Evolutionary conservation across 2,329 filamentous ascomycete species (phyloP), one percentile per base, ranked within the genome.

Genomic region (Apiospora pterosperma): DNA sequence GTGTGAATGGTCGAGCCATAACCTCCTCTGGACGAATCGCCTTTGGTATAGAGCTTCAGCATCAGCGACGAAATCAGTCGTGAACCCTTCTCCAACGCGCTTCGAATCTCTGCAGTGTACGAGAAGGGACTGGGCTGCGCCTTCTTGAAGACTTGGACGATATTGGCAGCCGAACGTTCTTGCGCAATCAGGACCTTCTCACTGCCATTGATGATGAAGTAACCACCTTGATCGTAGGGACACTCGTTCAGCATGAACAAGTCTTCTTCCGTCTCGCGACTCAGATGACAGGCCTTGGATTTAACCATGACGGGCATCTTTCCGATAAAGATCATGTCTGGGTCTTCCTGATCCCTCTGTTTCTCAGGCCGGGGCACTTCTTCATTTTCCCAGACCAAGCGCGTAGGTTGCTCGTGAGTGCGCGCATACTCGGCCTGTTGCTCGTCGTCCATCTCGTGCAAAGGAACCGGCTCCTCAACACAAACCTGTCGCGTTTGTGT

Each of bases 81-180:
- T 0, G 95, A 97, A 16, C 96, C 96, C 78, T 97, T 97, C 78
- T 99, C 96, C 10, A 98, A 88, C 1, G 96, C 95, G 78, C 94
- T 97, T 79, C 96, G 88, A 72, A 99, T 97, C 79, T 99, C 96
- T 14, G 96, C 96, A 28, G 95, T 91, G 77, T 96, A 97, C 1
- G 93, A 94, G 68, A 93, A 97, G 11, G 93, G 92, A 69, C 92
- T 95, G n/a, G 93, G 93, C 71, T 90, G 87, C 0, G 95, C 93
- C 82, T 99, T 99, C 81, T 97, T 95, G 87, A 99, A 99, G 34
- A 99, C 95, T 79, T 99, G 96, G 5, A 99, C 96, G 65, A 98
- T 99, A 75, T 99, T 99, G 75, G 95, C 96, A 44, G 96, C 96
- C 76, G 94, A 97, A 67, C 96, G 91, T 79, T 99, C 96, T 77